Percentiles rank a stretch among this genome's conserved stretches.
These are phyloP conservation scores for Gynochthodes officinalis DNA, from an alignment of 257 asterid genomes.

Conservation along the genomic window DNA sequence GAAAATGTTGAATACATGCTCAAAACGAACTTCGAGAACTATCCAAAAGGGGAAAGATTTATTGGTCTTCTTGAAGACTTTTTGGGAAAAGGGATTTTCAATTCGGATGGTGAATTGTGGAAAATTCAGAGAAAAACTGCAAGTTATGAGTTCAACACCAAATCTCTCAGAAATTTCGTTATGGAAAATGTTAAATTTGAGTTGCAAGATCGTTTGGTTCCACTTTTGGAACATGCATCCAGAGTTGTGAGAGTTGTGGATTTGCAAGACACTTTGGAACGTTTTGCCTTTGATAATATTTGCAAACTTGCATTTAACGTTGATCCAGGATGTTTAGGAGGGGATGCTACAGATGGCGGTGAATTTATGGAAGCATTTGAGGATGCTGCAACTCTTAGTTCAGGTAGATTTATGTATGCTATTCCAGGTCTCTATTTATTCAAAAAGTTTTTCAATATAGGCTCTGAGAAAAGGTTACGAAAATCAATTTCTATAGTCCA, in stretches of 20 bases:
- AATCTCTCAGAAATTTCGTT: slow-evolving; percentile 68
- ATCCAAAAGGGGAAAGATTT: slow-evolving; percentile 74
- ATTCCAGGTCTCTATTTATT: slow-evolving; percentile 33
- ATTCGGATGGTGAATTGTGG: slow-evolving; percentile 68
- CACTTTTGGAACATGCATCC: slow-evolving; percentile 44
- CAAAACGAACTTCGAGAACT: slow-evolving; percentile 64
- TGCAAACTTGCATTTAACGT: slow-evolving; percentile 72
- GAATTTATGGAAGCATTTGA: slow-evolving; percentile 87
- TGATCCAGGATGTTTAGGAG: slow-evolving; percentile 73
- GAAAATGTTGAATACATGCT: slow-evolving; percentile 64
- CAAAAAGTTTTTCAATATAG: slow-evolving; percentile 53
- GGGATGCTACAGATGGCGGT: slow-evolving; percentile 48
- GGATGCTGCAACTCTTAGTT: slow-evolving; percentile 65
- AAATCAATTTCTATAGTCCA: slow-evolving; percentile 56
- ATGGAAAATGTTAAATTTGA: slow-evolving; percentile 60
- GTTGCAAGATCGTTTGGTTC: slow-evolving; percentile 46
- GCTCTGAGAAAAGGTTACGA: slow-evolving; percentile 54
- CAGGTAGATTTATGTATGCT: slow-evolving; percentile 75
- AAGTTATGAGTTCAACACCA: slow-evolving; percentile 83
- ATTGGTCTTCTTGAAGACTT: slow-evolving; percentile 56
- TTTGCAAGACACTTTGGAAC: slow-evolving; percentile 65
- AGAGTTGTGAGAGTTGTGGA: slow-evolving; percentile 33
- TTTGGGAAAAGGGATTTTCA: slow-evolving; percentile 76
- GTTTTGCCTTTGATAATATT: slow-evolving; percentile 81
- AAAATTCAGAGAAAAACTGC: slow-evolving; percentile 76